phyloP scores from a whole-genome alignment of 371 early-diverging fungal genomes.

The Massospora cicadina region DNA sequence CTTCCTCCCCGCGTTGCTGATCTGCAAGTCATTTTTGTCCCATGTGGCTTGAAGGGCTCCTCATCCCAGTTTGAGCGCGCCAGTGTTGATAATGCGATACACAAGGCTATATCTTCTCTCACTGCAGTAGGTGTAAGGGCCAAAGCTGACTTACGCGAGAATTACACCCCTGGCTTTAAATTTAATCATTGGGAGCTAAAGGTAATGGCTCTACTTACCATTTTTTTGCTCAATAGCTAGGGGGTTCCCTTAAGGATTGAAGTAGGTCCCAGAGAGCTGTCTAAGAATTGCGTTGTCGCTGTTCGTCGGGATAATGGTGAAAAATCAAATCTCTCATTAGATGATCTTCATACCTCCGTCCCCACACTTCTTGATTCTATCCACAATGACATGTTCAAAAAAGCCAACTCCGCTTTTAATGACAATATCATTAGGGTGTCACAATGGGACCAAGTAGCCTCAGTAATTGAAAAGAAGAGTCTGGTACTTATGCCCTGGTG shows the following conservation, averaged over 20 bases:
- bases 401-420: constrained; percentile 71
- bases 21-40: constrained; percentile 88
- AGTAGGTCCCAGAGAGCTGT: constrained; percentile 94
- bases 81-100: constrained; percentile 42
- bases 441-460: constrained; percentile 86
- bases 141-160: constrained; percentile 79
- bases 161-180: constrained; percentile 96
- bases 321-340: constrained; percentile 44
- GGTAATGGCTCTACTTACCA: constrained; percentile 19
- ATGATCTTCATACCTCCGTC: constrained; percentile 36
- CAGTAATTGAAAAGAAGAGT: constrained; percentile 75
- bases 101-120: constrained; percentile 45
- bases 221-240: constrained; percentile 19
- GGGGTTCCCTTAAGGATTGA: constrained; percentile 98
- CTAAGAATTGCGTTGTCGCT: constrained; percentile 56
- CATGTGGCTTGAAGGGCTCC: constrained; percentile 91
- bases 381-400: constrained; percentile 82
- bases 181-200: constrained; percentile 99
- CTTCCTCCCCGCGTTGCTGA: constrained; percentile 93
- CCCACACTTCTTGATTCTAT: constrained; percentile 58
- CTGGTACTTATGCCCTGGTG: constrained; percentile 95
- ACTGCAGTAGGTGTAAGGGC: constrained; percentile 70
- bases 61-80: constrained; percentile 49
- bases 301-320: constrained; percentile 80
- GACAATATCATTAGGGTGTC: constrained; percentile 53